Base-by-base conservation (phyloP, 495 filamentous ascomycete genomes). In the Chaetomium tenue region DNA sequence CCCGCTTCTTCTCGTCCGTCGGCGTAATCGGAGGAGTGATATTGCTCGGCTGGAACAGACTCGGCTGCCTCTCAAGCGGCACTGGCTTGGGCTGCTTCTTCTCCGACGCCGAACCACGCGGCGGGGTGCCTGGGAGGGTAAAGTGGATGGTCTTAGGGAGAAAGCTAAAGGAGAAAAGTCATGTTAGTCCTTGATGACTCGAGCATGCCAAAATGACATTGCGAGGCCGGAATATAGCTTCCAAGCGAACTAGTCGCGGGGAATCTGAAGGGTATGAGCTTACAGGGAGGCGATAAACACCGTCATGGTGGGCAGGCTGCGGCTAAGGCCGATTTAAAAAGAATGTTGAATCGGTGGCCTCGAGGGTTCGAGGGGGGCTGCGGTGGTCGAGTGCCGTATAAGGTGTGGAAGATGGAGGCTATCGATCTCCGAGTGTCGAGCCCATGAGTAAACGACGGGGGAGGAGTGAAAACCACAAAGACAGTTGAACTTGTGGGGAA, bases 101-200 rank as follows among this genome's bases (percentile, higher is more conserved):
- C 64, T 81, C 66, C 61, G 73, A 61, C 63, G 61, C 57, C 56
- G 72, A 53, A 56, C 71, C 75, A 69, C 71, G 67, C 18, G 66
- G 73, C 25, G 70, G 71, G 62, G 74, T 76, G 63, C 75, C 72
- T 13, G 75, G 82, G 42, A 76, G 81, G 60, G 61, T 80, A 75
- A 96, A 97, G 71, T 93, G 87, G 67, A 96, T 81, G 3, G 93
- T 97, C 71, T 95, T 90, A 7, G 93, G 93, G 30, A 96, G 86
- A 73, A 95, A 95, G 50, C 93, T 96, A 15, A 0, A 1, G 16
- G 13, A 18, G 25, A 6, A 23, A 0, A 26, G 42, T 2, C 13
- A 3, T 9, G 3, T 26, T 15, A 55, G 28, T 63, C 8, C 23
- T 47, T 47, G 51, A n/a, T 30, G 22, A 12, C 40, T 26, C 54